A percentile compares a stretch with the other conserved stretches of the same genome.
Conservation (phyloP, 2,329 filamentous ascomycete species). For the Triangularia setosa region DNA sequence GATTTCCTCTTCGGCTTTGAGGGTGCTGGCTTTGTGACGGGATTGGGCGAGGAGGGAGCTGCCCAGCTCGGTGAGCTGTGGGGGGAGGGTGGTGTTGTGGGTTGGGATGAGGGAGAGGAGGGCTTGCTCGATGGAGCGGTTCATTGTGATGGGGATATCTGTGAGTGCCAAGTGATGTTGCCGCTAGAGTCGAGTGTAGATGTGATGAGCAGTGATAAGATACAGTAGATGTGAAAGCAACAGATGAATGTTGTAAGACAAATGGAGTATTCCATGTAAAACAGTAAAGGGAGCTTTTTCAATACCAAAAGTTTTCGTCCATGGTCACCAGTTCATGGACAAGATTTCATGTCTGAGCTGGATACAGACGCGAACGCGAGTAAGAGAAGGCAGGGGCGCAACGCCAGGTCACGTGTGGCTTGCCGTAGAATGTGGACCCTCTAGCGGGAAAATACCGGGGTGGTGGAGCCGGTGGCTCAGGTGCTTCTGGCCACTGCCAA, state of each 20-base stretch:
- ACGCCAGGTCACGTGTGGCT: constrained; percentile 27
- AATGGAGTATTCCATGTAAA: too few species aligned
- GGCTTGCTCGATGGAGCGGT: constrained; percentile 68
- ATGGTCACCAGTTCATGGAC: not conserved
- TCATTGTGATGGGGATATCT: constrained; percentile 49
- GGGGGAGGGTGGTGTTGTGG: constrained; percentile 62
- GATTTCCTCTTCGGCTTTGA: constrained; percentile 84
- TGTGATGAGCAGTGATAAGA: not conserved
- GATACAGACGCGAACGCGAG: not conserved
- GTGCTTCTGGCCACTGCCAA: not conserved
- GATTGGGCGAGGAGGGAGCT: constrained; percentile 76
- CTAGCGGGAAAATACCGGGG: not conserved
- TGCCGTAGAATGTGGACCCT: not conserved
- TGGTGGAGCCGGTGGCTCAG: not conserved
- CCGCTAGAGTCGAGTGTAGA: not conserved
- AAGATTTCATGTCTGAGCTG: not conserved
- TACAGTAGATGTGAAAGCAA: too few species aligned
- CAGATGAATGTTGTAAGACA: too few species aligned
- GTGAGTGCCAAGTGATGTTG: not conserved
- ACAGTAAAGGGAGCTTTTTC: not conserved
- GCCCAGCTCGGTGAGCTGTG: constrained; percentile 67
- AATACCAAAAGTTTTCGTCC: not conserved
- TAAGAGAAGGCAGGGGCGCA: not conserved
- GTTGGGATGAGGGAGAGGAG: constrained; percentile 72
- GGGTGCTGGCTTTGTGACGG: constrained; percentile 66